Percentiles rank a stretch among this genome's conserved stretches.
phyloP scores from a whole-genome alignment of 192 early-diverging fungal species.

The Pecoramyces ruminantium region DNA sequence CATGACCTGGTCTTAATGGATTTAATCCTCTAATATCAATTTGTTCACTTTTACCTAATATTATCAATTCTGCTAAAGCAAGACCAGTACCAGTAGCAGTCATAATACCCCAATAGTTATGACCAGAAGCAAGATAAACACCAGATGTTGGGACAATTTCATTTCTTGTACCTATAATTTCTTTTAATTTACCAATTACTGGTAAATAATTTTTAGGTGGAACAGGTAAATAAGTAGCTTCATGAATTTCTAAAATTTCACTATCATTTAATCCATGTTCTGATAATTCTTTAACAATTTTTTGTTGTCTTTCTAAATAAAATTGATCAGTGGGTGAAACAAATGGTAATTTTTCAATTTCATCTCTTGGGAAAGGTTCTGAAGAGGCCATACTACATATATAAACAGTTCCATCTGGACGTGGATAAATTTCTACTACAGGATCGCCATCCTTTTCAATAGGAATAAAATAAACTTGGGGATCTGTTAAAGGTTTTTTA shows the following conservation, averaged over 20 bases:
- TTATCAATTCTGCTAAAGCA: slow-evolving; percentile 18
- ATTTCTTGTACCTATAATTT: not conserved
- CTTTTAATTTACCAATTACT: slow-evolving; percentile 14
- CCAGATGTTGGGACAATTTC: not conserved
- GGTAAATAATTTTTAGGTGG: slow-evolving; percentile 10
- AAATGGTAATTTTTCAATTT: slow-evolving; percentile 5
- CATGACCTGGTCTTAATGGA: not conserved
- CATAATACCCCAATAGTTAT: slow-evolving; percentile 25
- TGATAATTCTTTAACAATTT: slow-evolving; percentile 7
- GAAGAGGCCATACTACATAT: slow-evolving; percentile 16
- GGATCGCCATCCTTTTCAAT: not conserved
- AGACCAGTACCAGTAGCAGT: slow-evolving; percentile 16
- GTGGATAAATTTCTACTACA: slow-evolving; percentile 21
- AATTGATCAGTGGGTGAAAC: not conserved
- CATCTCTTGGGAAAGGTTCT: slow-evolving; percentile 9
- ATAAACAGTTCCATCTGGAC: slow-evolving; percentile 25
- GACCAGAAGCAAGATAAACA: slow-evolving; percentile 20
- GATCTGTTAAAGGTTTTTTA: not conserved
- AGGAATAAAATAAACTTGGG: not conserved
- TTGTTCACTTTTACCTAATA: slow-evolving; percentile 11
- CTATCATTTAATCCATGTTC: slow-evolving; percentile 4
- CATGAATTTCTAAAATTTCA: slow-evolving; percentile 4
- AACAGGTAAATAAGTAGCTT: slow-evolving; percentile 24
- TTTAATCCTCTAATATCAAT: slow-evolving; percentile 3
- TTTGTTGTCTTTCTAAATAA: slow-evolving; percentile 6